Base-by-base conservation (phyloP, 495 filamentous ascomycete species). In the Podospora tetraspora region DNA sequence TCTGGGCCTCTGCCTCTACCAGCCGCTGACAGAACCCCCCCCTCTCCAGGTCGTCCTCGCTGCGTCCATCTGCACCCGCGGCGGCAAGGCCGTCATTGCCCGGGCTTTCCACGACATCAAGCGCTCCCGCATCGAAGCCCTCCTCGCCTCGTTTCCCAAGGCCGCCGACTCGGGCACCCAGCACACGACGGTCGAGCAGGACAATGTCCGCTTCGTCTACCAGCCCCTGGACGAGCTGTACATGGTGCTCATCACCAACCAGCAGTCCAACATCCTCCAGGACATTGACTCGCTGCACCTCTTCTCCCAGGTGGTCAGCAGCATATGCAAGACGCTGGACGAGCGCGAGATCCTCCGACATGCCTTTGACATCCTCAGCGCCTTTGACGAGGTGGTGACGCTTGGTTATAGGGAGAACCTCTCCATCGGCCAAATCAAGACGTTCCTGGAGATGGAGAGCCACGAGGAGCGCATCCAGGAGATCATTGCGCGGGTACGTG, bases 121-220 rank as follows among this genome's bases (percentile, higher is more conserved):
- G 71, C 88, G 96, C 71, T 96, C 95, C 23, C 88, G 95, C 77
- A 93, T 98, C 77, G 96, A 99, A 83, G 96, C 92, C 57, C 87
- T 99, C 43, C 89, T 99, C 30, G 96, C 95, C 67, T 93, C 93
- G 1, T 98, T 99, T 79, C 95, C 95, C 57, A 98, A 97, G 79
- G 92, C 97, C 66, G 93, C 94, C 66, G 93, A 96, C 79, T 91
- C 91, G 16, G 91, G 92, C 59, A 96, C 93, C 62, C 95, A 99
- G 77, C 95, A 99, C 78, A 99, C 95, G 9, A 99, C 92, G 16
- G 93, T 97, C 63, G 95, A 99, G 79, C 94, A 97, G 78, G 95
- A 99, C 84, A 97, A 97, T 85, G 95, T 99, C 72, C 95, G 95
- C 78, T 99, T 97, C 77, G 95, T 98, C 63, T 99, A 99, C 84